These are phyloP conservation scores for Trametes polyzona DNA, from an alignment of 1,284 basidiomycete genomes.

Conservation along the genomic window DNA sequence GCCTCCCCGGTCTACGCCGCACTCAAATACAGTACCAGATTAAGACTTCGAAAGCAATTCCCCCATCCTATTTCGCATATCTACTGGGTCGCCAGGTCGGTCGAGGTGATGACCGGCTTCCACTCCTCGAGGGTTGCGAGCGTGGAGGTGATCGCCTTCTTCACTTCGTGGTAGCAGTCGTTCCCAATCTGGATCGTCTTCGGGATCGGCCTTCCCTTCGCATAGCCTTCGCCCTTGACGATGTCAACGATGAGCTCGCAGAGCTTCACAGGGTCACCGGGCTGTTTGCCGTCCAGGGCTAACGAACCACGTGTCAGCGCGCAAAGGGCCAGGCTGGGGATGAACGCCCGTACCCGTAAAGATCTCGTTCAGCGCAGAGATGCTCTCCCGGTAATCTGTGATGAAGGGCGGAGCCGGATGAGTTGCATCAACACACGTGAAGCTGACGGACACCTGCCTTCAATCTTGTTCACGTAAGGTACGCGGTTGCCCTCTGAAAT, in stretches of 20 bases:
- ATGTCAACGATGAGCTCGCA: conserved; percentile 2
- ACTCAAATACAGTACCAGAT: no score
- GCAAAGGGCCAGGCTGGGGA: neutral
- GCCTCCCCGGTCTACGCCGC: no score
- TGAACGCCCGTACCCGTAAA: neutral
- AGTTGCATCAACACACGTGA: neutral
- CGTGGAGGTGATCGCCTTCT: neutral
- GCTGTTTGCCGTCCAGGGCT: conserved; percentile 1
- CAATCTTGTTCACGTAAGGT: neutral
- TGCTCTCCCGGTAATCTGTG: conserved; percentile 2
- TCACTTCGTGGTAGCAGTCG: neutral
- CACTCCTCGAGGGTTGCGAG: conserved; percentile 2
- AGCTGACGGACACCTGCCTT: neutral
- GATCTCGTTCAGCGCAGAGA: neutral
- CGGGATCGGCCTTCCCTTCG: neutral
- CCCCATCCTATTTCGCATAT: no score
- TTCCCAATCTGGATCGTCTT: neutral
- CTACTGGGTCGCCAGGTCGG: neutral
- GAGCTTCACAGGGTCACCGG: neutral
- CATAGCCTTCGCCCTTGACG: neutral
- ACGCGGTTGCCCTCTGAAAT: neutral
- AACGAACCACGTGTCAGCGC: neutral
- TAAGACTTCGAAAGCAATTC: no score
- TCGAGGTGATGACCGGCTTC: neutral
- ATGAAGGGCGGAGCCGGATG: neutral